These are phyloP conservation scores for Tephrocybe sp. DNA, from an alignment of 768 basidiomycete species.

Conservation along the genomic window DNA sequence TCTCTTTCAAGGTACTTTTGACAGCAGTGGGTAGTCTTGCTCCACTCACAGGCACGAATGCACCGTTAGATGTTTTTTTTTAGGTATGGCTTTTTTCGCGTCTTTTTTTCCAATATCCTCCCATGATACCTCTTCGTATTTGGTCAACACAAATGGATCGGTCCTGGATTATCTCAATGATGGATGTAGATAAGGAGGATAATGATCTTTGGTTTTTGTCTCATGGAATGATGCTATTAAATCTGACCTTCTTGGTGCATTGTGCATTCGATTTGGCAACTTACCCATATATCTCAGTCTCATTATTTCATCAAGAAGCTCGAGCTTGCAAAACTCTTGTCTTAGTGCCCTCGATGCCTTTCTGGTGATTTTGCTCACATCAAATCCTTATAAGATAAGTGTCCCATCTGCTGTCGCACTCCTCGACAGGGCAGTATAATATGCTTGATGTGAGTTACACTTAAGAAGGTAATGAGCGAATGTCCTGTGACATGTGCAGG, in stretches of 20 bases:
- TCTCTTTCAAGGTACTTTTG: no score
- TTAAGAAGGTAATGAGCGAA: no score
- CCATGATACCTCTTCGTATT: slow-evolving; percentile 5
- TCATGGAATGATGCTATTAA: slow-evolving; percentile 20
- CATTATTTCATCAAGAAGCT: slow-evolving; percentile 35
- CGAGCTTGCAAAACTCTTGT: slow-evolving; percentile 34
- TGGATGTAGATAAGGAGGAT: slow-evolving; percentile 18
- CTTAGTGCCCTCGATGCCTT: slow-evolving; percentile 25
- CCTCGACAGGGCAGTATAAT: slow-evolving; percentile 31
- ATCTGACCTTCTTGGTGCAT: slow-evolving; percentile 19
- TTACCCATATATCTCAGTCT: slow-evolving; percentile 18
- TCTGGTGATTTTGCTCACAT: slow-evolving; percentile 22
- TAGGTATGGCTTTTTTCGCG: neutral
- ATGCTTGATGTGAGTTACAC: slow-evolving; percentile 20
- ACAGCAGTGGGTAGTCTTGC: neutral
- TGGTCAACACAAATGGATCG: slow-evolving; percentile 19
- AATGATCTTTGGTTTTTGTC: slow-evolving; percentile 20
- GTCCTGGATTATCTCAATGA: slow-evolving; percentile 17
- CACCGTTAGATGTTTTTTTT: neutral
- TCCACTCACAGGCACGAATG: neutral
- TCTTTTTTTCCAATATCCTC: neutral
- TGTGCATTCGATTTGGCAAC: slow-evolving; percentile 13
- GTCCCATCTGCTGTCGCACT: slow-evolving; percentile 28
- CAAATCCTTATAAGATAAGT: slow-evolving; percentile 26
- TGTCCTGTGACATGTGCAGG: no score